Conservation (phyloP, 2,329 filamentous ascomycete genomes). For the Fusarium odoratissimum region DNA sequence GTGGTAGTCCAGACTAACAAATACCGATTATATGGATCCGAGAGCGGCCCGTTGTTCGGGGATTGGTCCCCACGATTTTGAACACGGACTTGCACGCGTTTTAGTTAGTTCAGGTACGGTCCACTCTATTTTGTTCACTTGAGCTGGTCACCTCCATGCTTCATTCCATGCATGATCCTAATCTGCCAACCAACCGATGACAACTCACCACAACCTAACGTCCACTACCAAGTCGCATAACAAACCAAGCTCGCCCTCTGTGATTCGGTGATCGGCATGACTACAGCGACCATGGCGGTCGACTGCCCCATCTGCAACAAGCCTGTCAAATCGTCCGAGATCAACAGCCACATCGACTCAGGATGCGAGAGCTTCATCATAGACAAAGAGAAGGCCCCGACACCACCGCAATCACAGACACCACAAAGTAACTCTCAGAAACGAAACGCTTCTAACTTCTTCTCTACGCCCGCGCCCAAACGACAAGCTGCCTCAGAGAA, state of each 20-base stretch:
- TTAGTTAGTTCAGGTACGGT: neutral
- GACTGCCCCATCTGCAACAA: slow-evolving; percentile 86
- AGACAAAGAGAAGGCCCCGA: slow-evolving; percentile 56
- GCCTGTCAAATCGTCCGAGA: slow-evolving; percentile 76
- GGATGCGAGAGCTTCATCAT: slow-evolving; percentile 77
- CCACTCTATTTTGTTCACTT: slow-evolving; percentile 23
- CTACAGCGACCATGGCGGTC: slow-evolving; percentile 59
- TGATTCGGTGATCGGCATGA: slow-evolving; percentile 8
- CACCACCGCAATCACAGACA: slow-evolving; percentile 48
- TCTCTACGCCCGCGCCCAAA: slow-evolving; percentile 70
- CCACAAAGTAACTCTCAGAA: slow-evolving; percentile 59
- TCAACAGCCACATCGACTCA: slow-evolving; percentile 93
- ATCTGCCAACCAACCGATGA: neutral
- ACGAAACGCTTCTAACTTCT: slow-evolving; percentile 68
- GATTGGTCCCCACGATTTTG: slow-evolving; percentile 33
- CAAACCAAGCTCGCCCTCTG: neutral
- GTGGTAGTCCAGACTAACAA: neutral
- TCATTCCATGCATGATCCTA: neutral
- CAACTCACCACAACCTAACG: neutral
- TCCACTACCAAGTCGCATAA: neutral
- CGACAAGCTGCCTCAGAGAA: slow-evolving; percentile 55
- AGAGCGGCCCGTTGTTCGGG: slow-evolving; percentile 34
- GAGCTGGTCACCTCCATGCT: slow-evolving; percentile 15
- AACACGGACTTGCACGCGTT: slow-evolving; percentile 7
- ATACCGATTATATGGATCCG: slow-evolving; percentile 33